Evolutionary conservation across 306 rosid species (phyloP).

Genomic region (Lithocarpus polystachyus): DNA sequence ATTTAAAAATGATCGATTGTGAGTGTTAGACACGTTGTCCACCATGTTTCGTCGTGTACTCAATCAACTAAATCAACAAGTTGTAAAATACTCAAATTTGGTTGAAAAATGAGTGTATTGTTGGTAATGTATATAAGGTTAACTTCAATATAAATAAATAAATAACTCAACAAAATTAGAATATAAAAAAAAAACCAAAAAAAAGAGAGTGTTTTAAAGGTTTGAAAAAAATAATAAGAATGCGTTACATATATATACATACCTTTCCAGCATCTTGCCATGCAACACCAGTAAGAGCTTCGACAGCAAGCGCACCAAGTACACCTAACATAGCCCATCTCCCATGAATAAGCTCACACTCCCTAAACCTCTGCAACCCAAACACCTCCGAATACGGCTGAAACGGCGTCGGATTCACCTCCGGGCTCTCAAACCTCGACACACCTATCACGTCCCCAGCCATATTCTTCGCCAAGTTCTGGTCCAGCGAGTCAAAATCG

Average conservation of each 20-base stretch:
- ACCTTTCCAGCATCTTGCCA: conserved; percentile 98
- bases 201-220: too few relatives aligned
- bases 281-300: conserved; percentile 66
- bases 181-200: too few relatives aligned
- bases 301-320: conserved; percentile 78
- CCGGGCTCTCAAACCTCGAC: conserved; percentile 36
- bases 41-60: too few relatives aligned
- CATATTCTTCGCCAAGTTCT: conserved; percentile 70
- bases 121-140: too few relatives aligned
- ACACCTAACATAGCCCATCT: conserved; percentile 86
- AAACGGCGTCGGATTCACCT: conserved; percentile 63
- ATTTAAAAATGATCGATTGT: too few relatives aligned
- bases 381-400: conserved; percentile 83
- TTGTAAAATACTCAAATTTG: too few relatives aligned
- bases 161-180: too few relatives aligned
- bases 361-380: conserved; percentile 76
- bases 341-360: conserved; percentile 78
- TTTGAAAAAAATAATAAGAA: neutral
- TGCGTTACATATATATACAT: neutral
- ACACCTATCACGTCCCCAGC: conserved; percentile 62
- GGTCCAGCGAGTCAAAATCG: conserved; percentile 72
- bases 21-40: too few relatives aligned
- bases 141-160: too few relatives aligned
- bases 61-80: too few relatives aligned
- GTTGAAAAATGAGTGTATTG: too few relatives aligned